Base-by-base conservation (phyloP, 371 early-diverging fungal species). In the Coemansia sp. region DNA sequence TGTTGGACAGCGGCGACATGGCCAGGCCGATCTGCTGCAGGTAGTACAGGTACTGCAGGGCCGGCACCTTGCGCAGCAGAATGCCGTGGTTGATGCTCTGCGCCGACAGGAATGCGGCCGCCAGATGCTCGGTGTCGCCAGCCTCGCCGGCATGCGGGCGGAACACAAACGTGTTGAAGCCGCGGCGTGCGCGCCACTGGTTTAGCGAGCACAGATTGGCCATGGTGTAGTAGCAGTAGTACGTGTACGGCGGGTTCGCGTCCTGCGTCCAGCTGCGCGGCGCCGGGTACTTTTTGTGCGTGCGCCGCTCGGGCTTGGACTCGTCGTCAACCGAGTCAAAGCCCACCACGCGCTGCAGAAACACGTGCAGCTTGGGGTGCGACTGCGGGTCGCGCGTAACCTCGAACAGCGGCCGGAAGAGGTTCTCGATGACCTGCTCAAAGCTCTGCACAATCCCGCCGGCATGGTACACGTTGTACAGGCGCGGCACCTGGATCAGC, bases 311-410 rank as follows among this genome's bases (percentile, higher is more conserved):
- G 4, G 89, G 82, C 79, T 95, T 94, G 62, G 92, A 90, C 78
- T 99, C 99, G 74, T 99, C 99, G 78, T 99, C 99, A 1, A 99
- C 99, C 45, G 90, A 87, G 72, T 99, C 99, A 70, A 99, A 95
- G 1, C 98, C 98, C 55, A 95, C 85, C 0, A 99, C 96, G 39
- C 97, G 86, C 79, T 95, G 92, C 62, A 99, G 76, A 65, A 99
- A 96, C 14, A 94, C 81, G 67, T 95, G 93, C 30, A 98, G 83
- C 66, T 95, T 89, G 14, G 95, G 95, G 70, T 98, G 93, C 2
- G 81, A 77, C 8, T 73, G 49, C 3, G 96, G 95, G 62, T 96
- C 87, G 52, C 83, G 67, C 6, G 99, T 94, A 2, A 95, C 98
- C 68, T 96, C 94, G 62, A 94, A 98, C 47, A 99, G 76, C 13